These are phyloP conservation scores for Canavalia gladiata DNA, from an alignment of 306 rosid species.

Conservation along the genomic window DNA sequence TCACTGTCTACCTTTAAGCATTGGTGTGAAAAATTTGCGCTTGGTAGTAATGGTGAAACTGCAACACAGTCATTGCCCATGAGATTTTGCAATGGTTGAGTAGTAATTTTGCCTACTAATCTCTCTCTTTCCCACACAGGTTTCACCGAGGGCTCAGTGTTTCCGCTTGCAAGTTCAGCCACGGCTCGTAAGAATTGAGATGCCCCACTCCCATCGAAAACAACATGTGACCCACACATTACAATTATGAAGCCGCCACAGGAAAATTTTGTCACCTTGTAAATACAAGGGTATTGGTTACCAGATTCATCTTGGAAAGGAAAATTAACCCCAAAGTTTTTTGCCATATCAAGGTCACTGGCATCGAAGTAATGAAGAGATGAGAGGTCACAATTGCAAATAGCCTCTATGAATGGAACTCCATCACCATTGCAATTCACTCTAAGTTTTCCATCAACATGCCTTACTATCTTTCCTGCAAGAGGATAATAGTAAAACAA, in stretches of 20 bases:
- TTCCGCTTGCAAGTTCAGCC: slow-evolving; percentile 54
- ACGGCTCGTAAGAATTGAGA: slow-evolving; percentile 51
- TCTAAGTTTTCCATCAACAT: slow-evolving; percentile 45
- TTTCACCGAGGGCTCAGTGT: slow-evolving; percentile 51
- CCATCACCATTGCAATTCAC: slow-evolving; percentile 47
- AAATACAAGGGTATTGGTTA: slow-evolving; percentile 34
- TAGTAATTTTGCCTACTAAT: slow-evolving; percentile 28
- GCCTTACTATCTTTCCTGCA: slow-evolving; percentile 49
- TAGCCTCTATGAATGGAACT: slow-evolving; percentile 58
- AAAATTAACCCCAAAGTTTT: slow-evolving; percentile 20
- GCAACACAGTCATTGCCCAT: neutral
- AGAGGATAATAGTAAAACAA: slow-evolving; percentile 55
- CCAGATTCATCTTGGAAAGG: slow-evolving; percentile 41
- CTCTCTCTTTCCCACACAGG: slow-evolving; percentile 65
- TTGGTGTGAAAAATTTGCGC: slow-evolving; percentile 17
- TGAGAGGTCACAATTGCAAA: slow-evolving; percentile 48
- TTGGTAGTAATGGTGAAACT: slow-evolving; percentile 49
- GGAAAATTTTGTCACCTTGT: slow-evolving; percentile 50
- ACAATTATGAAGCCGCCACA: slow-evolving; percentile 59
- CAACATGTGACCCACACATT: slow-evolving; percentile 43
- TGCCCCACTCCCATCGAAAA: slow-evolving; percentile 50
- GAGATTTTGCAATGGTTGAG: neutral
- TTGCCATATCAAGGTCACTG: slow-evolving; percentile 12
- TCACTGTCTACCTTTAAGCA: slow-evolving; percentile 29
- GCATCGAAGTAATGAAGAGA: slow-evolving; percentile 52